Evolutionary conservation across 2,329 filamentous ascomycete species (phyloP).

Genomic region (Penicillium sp.): DNA sequence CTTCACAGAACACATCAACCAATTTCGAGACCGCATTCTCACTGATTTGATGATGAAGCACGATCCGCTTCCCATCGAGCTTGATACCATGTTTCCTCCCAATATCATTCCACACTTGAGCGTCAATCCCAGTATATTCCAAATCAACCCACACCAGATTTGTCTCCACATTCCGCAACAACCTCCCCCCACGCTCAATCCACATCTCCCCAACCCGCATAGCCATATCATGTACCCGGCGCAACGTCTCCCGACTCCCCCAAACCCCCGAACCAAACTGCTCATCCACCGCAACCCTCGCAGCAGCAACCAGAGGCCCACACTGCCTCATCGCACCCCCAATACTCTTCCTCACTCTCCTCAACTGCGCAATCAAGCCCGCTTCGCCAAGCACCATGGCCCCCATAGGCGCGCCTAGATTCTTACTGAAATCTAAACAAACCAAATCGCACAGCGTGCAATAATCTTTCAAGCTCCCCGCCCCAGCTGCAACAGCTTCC

Average conservation of each 20-base stretch:
- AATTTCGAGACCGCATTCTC: background rate
- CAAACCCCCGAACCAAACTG: background rate
- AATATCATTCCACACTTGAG: background rate
- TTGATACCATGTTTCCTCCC: background rate
- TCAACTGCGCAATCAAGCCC: background rate
- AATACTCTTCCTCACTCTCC: background rate
- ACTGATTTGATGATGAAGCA: slow-evolving; percentile 8
- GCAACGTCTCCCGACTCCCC: background rate
- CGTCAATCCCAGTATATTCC: background rate
- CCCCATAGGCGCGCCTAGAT: background rate
- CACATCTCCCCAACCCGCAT: background rate
- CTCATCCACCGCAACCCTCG: background rate
- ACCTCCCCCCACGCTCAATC: background rate
- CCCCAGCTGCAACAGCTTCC: background rate
- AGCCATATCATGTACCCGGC: background rate
- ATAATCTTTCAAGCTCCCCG: background rate
- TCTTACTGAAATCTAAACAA: slow-evolving; percentile 1
- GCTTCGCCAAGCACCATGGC: background rate
- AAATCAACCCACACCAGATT: slow-evolving; percentile 2
- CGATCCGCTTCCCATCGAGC: slow-evolving; percentile 5
- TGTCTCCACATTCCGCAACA: background rate
- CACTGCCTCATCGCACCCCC: background rate
- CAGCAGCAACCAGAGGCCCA: background rate
- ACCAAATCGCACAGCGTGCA: background rate
- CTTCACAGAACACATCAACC: background rate